Evolutionary conservation across 352 stramenopile species (phyloP).

Genomic region (Pythium insidiosum): DNA sequence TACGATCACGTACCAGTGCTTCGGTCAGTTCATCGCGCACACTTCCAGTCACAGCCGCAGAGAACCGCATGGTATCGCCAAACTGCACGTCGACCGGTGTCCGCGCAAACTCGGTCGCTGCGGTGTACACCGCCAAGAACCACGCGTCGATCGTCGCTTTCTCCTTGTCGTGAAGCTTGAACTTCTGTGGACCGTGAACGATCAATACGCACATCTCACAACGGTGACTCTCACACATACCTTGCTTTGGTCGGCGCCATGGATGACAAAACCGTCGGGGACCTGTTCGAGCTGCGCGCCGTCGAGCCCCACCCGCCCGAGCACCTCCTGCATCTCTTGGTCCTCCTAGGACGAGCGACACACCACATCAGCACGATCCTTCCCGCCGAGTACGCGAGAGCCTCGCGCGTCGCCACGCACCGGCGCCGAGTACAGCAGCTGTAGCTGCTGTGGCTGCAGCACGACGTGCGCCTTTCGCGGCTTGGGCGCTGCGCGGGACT

Average conservation of each 20-base stretch:
- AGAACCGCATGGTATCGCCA: conserved; percentile 37
- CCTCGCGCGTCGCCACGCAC: conserved; percentile 9
- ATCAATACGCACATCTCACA: no score
- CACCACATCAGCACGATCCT: background rate
- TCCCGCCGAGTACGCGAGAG: no score
- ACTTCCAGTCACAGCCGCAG: conserved; percentile 40
- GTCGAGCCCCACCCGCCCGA: conserved; percentile 51
- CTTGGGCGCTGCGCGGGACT: conserved; percentile 21
- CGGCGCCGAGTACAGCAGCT: conserved; percentile 58
- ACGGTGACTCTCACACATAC: no score
- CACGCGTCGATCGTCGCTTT: conserved; percentile 69
- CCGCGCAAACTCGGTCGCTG: conserved; percentile 56
- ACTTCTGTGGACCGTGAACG: no score
- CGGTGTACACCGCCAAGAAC: conserved; percentile 71
- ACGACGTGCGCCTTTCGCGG: conserved; percentile 45
- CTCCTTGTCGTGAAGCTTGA: conserved; percentile 74
- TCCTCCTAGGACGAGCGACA: conserved; percentile 24
- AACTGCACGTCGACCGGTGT: conserved; percentile 30
- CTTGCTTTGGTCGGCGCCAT: conserved; percentile 39
- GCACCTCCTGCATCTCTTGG: conserved; percentile 55
- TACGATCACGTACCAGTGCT: conserved; percentile 22
- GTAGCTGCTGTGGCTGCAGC: conserved; percentile 58
- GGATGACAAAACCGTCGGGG: conserved; percentile 64
- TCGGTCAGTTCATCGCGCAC: conserved; percentile 51
- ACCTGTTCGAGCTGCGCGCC: conserved; percentile 65